phyloP scores from a whole-genome alignment of 257 asterid genomes.

The Nicotiana paniculata region DNA sequence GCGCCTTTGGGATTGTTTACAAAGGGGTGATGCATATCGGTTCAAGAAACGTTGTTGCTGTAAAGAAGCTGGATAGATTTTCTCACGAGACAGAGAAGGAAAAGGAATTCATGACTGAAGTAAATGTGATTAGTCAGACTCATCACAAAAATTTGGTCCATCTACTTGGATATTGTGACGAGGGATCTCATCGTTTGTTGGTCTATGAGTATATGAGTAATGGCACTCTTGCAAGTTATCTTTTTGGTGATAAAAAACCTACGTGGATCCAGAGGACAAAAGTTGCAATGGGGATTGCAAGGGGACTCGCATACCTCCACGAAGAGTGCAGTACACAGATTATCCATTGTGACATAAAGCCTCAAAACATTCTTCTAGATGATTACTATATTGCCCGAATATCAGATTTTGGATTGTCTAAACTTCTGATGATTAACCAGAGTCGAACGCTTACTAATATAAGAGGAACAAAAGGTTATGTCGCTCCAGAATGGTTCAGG shows the following conservation, averaged over 20 bases:
- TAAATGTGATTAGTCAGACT: constrained; percentile 30
- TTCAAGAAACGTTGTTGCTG: constrained; percentile 2
- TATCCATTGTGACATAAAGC: constrained; percentile 19
- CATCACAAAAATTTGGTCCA: constrained; percentile 38
- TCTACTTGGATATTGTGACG: constrained; percentile 25
- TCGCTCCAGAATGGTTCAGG: constrained; percentile 7
- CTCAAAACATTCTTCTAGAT: constrained; percentile 7
- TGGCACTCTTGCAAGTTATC: constrained; percentile 24
- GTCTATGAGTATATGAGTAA: constrained; percentile 34
- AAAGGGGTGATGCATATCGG: constrained; percentile 32
- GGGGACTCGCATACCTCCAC: constrained; percentile 33
- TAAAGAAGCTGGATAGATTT: constrained; percentile 27
- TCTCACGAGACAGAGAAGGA: constrained; percentile 19
- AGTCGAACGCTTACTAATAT: constrained; percentile 3
- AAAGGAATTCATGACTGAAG: constrained; percentile 32
- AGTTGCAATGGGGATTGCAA: constrained; percentile 24
- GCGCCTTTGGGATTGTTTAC: constrained; percentile 57
- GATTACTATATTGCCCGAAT: constrained; percentile 1
- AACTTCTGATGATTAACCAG: constrained; percentile 9
- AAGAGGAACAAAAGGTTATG: constrained; percentile 10
- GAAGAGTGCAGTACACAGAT: constrained; percentile 33
- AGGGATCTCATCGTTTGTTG: constrained; percentile 18
- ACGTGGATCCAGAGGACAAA: constrained; percentile 24
- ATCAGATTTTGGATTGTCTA: constrained; percentile 11
- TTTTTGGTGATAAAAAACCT: constrained; percentile 20